Evolutionary conservation across 768 basidiomycete species (phyloP).

Genomic region (Peribolospora kevripleyi): DNA sequence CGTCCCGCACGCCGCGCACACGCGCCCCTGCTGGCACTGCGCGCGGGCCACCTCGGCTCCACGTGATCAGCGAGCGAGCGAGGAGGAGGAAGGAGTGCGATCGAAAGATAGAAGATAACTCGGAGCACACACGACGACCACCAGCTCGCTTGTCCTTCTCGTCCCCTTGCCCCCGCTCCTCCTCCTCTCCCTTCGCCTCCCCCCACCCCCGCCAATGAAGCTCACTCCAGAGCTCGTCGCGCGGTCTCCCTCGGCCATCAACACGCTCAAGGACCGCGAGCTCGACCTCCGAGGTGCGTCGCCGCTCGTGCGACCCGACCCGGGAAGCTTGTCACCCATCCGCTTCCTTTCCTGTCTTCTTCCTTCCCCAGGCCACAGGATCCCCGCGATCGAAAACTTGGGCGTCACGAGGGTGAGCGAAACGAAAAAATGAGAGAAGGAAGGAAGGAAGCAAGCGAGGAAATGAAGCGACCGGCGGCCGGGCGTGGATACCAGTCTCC

Average conservation of each 20-base stretch:
- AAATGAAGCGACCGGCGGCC: too few relatives aligned
- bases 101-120: too few relatives aligned
- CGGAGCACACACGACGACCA: too few relatives aligned
- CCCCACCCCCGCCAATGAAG: slow-evolving; percentile 37
- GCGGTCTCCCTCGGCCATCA: slow-evolving; percentile 49
- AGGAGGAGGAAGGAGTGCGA: too few relatives aligned
- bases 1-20: too few relatives aligned
- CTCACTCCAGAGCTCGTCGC: slow-evolving; percentile 80
- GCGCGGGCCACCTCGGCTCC: too few relatives aligned
- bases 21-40: too few relatives aligned
- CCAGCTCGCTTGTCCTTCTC: too few relatives aligned
- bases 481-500: too few relatives aligned
- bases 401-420: slow-evolving; percentile 58
- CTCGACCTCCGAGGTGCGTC: slow-evolving; percentile 63
- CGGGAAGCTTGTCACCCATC: background rate
- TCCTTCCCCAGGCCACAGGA: slow-evolving; percentile 49
- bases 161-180: background rate
- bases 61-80: too few relatives aligned
- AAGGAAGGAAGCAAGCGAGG: background rate
- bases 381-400: slow-evolving; percentile 85
- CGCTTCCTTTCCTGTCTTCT: background rate
- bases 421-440: background rate
- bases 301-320: background rate
- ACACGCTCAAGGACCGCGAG: slow-evolving; percentile 67
- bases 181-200: background rate